A percentile compares a stretch with the other conserved stretches of the same genome.
Evolutionary conservation across 805 yeast species (phyloP).

Genomic region (Saturnispora ahearnii): DNA sequence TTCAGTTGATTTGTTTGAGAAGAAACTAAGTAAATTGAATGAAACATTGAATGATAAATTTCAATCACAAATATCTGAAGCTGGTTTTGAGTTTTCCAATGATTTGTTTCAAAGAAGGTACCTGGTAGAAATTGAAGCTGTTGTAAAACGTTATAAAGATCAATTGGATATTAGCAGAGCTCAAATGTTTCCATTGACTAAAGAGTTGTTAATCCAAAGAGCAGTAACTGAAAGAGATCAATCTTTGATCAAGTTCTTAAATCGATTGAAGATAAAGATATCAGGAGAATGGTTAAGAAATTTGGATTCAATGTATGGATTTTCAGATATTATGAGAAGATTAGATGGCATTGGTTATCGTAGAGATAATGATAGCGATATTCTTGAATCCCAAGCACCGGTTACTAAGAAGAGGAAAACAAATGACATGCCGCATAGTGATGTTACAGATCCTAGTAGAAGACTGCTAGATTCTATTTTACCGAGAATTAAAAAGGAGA

Average conservation of each 20-base stretch:
- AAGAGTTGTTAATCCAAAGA: conserved; percentile 7
- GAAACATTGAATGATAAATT: not conserved
- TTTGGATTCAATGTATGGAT: conserved; percentile 12
- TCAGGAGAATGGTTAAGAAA: conserved; percentile 13
- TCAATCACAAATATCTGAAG: not conserved
- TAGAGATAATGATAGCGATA: conserved; percentile 2
- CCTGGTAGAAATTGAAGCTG: conserved; percentile 17
- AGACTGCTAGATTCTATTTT: not conserved
- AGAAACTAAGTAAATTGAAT: not conserved
- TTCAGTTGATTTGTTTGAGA: conserved; percentile 3
- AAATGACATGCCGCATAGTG: not conserved
- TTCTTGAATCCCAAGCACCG: conserved; percentile 1
- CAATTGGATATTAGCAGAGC: conserved; percentile 18
- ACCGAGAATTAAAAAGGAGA: conserved; percentile 1
- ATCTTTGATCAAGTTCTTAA: conserved; percentile 14
- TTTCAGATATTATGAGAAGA: conserved; percentile 5
- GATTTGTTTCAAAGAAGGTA: conserved; percentile 13
- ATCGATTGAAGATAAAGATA: conserved; percentile 11
- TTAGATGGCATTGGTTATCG: not conserved
- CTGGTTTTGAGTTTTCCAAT: not conserved
- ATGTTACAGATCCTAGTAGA: conserved; percentile 1
- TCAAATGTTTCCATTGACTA: conserved; percentile 8
- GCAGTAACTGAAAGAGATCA: conserved; percentile 10
- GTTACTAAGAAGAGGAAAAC: not conserved
- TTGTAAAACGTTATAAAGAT: conserved; percentile 12